Conservation (phyloP, 768 basidiomycete species). For the Leccinellum albellum region DNA sequence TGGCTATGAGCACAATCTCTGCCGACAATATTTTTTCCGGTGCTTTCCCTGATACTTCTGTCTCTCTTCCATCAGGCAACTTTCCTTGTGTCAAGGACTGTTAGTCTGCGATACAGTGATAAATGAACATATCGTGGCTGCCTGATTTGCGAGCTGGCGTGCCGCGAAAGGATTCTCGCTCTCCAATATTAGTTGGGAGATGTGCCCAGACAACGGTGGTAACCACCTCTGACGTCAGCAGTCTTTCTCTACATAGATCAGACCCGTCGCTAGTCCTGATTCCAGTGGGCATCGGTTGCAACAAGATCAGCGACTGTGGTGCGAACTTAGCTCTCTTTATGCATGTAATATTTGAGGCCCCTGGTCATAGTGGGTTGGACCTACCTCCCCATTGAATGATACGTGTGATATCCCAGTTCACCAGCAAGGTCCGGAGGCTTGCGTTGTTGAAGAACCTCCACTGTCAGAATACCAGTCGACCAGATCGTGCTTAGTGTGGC, state of each 20-base stretch:
- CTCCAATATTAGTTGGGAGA: slow-evolving; percentile 55
- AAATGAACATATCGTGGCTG: slow-evolving; percentile 36
- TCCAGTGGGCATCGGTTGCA: slow-evolving; percentile 61
- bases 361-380: slow-evolving; percentile 28
- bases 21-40: neutral
- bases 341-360: slow-evolving; percentile 35
- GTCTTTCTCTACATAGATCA: slow-evolving; percentile 35
- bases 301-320: slow-evolving; percentile 46
- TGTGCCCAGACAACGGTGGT: slow-evolving; percentile 13
- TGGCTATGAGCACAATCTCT: neutral
- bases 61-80: neutral
- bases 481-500: slow-evolving; percentile 50
- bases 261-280: slow-evolving; percentile 21
- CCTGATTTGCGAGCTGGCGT: slow-evolving; percentile 67
- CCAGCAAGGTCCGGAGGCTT: neutral
- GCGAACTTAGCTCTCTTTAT: neutral
- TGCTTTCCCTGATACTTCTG: neutral
- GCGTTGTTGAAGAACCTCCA: neutral
- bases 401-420: neutral
- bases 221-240: slow-evolving; percentile 31
- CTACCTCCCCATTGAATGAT: neutral
- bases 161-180: slow-evolving; percentile 45
- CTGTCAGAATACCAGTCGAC: neutral
- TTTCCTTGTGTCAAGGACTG: neutral
- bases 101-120: slow-evolving; percentile 37